Evolutionary conservation across 768 basidiomycete species (phyloP).

Genomic region (Saitozyma podzolica): DNA sequence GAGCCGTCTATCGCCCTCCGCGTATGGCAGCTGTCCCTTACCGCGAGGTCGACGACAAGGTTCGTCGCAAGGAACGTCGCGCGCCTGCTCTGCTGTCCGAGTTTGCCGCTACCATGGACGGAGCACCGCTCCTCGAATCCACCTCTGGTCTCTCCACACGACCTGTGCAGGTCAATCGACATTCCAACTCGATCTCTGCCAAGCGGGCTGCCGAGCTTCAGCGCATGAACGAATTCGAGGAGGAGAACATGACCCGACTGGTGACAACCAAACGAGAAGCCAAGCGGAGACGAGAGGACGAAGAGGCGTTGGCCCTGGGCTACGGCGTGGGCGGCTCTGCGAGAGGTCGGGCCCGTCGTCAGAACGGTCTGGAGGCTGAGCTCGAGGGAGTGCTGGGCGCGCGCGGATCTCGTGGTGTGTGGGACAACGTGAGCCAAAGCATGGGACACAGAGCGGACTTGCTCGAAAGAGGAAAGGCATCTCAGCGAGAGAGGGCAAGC

Average conservation of each 20-base stretch:
- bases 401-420: slow-evolving; percentile 44
- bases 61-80: slow-evolving; percentile 55
- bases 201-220: slow-evolving; percentile 76
- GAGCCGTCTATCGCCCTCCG: slow-evolving; percentile 62
- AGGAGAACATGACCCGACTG: slow-evolving; percentile 87
- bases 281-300: slow-evolving; percentile 70
- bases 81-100: slow-evolving; percentile 53
- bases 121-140: slow-evolving; percentile 50
- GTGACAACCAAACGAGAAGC: slow-evolving; percentile 87
- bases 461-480: slow-evolving; percentile 18
- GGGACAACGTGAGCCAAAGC: slow-evolving; percentile 43
- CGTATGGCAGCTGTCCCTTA: slow-evolving; percentile 88
- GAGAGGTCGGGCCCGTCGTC: slow-evolving; percentile 36
- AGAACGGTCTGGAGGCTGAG: slow-evolving; percentile 52
- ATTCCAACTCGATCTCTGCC: slow-evolving; percentile 57
- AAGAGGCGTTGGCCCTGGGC: slow-evolving; percentile 83
- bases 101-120: slow-evolving; percentile 47
- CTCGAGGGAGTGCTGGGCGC: slow-evolving; percentile 51
- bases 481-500: slow-evolving; percentile 1
- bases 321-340: slow-evolving; percentile 48
- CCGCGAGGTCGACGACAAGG: slow-evolving; percentile 56
- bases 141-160: slow-evolving; percentile 52
- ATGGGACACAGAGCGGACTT: slow-evolving; percentile 28
- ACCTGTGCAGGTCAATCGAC: slow-evolving; percentile 35
- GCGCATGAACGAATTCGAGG: slow-evolving; percentile 83